Evolutionary conservation across 2,329 filamentous ascomycete species (phyloP).

Genomic region (Dactylonectria macrodidyma): DNA sequence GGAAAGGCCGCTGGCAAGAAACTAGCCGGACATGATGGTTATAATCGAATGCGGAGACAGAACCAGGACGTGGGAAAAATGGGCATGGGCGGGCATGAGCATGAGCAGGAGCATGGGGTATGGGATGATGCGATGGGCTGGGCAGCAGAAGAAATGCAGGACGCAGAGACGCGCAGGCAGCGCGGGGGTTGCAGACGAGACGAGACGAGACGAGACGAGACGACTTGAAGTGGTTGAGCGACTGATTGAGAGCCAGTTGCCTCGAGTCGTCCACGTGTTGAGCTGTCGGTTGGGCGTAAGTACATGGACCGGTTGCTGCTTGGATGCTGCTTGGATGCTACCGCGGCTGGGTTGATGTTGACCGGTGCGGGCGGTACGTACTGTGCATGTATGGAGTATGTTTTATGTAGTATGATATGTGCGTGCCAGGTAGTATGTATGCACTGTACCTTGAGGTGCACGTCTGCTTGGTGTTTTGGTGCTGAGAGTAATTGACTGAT

Average conservation of each 20-base stretch:
- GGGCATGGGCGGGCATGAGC: slow-evolving; percentile 19
- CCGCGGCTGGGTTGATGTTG: slow-evolving; percentile 10
- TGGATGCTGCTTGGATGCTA: slow-evolving; percentile 28
- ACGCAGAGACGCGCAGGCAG: slow-evolving; percentile 20
- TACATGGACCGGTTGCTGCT: slow-evolving; percentile 36
- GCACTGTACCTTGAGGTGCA: slow-evolving; percentile 2
- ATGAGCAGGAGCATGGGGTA: slow-evolving; percentile 26
- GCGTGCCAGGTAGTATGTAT: background rate
- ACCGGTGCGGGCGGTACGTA: background rate
- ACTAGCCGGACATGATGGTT: slow-evolving; percentile 39
- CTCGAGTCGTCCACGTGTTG: slow-evolving; percentile 48
- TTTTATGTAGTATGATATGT: background rate
- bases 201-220: slow-evolving; percentile 1
- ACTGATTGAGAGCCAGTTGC: slow-evolving; percentile 32
- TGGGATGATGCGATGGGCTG: slow-evolving; percentile 32
- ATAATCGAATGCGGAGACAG: slow-evolving; percentile 41
- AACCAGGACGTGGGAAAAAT: slow-evolving; percentile 32
- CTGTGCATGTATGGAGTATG: background rate
- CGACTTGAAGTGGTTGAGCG: slow-evolving; percentile 29
- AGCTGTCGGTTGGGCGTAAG: slow-evolving; percentile 46
- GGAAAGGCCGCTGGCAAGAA: slow-evolving; percentile 27
- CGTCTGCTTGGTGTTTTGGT: slow-evolving; percentile 3
- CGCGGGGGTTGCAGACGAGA: slow-evolving; percentile 21
- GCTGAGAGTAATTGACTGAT: background rate
- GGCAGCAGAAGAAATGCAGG: slow-evolving; percentile 2